Conservation (phyloP, 192 early-diverging fungal genomes). For the Linderina pennispora region DNA sequence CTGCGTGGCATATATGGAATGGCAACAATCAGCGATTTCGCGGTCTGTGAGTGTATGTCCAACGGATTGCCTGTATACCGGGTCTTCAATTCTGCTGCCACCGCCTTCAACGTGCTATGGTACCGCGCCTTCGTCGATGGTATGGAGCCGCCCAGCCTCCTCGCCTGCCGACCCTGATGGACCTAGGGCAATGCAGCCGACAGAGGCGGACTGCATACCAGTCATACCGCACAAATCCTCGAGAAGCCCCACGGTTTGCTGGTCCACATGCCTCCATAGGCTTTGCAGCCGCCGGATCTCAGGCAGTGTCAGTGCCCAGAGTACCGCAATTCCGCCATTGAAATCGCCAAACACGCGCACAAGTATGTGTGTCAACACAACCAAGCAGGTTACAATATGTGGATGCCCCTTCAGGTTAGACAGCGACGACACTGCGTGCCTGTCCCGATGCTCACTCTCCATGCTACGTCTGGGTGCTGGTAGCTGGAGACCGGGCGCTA, state of each 20-base stretch:
- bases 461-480: too few species aligned
- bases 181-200: background rate
- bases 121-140: background rate
- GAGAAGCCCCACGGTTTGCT: background rate
- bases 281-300: background rate
- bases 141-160: background rate
- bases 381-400: background rate
- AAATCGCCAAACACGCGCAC: background rate
- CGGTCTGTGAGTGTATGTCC: background rate
- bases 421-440: too few species aligned
- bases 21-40: background rate
- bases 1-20: background rate
- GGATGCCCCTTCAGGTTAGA: too few species aligned
- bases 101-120: background rate
- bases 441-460: too few species aligned
- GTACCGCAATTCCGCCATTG: background rate
- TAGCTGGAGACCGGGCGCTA: too few species aligned
- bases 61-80: background rate
- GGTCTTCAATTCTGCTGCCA: background rate
- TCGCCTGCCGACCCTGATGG: background rate
- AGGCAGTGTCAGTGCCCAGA: background rate
- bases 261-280: background rate
- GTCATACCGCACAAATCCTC: background rate
- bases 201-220: background rate
- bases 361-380: background rate